Percentiles rank a stretch among this genome's conserved stretches.
Evolutionary conservation across 1,139 yeast genomes (phyloP).

Genomic region (Candida tropicalis): DNA sequence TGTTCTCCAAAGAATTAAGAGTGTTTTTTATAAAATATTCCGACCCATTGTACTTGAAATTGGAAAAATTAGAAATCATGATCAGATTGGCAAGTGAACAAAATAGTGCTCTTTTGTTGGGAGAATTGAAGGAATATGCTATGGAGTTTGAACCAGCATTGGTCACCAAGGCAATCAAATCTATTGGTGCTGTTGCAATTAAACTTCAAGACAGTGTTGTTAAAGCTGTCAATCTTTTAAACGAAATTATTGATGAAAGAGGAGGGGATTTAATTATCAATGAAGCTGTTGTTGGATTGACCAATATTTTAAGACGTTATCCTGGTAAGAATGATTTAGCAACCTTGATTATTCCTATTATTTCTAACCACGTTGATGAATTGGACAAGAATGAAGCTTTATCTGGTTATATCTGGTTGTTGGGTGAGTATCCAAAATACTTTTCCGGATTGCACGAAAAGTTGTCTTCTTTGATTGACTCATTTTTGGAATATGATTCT

Average conservation of each 20-base stretch:
- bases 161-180: slow-evolving; percentile 78
- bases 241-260: slow-evolving; percentile 76
- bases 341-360: slow-evolving; percentile 69
- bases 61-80: slow-evolving; percentile 91
- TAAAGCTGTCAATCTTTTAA: slow-evolving; percentile 75
- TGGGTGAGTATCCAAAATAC: slow-evolving; percentile 84
- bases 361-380: slow-evolving; percentile 61
- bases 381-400: slow-evolving; percentile 65
- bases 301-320: slow-evolving; percentile 79
- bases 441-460: slow-evolving; percentile 56
- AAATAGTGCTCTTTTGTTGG: slow-evolving; percentile 69
- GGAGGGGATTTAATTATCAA: slow-evolving; percentile 75
- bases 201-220: slow-evolving; percentile 63
- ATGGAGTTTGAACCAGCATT: slow-evolving; percentile 93
- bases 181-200: slow-evolving; percentile 88
- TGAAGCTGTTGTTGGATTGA: slow-evolving; percentile 76
- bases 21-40: slow-evolving; percentile 93
- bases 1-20: slow-evolving; percentile 78
- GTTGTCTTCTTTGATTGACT: slow-evolving; percentile 53
- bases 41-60: slow-evolving; percentile 90
- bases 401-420: slow-evolving; percentile 82
- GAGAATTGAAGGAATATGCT: slow-evolving; percentile 90
- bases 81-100: slow-evolving; percentile 75
- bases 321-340: slow-evolving; percentile 61
- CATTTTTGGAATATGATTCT: slow-evolving; percentile 74